These are phyloP conservation scores for Coniophora puteana DNA, from an alignment of 1,284 basidiomycete genomes.

Conservation along the genomic window DNA sequence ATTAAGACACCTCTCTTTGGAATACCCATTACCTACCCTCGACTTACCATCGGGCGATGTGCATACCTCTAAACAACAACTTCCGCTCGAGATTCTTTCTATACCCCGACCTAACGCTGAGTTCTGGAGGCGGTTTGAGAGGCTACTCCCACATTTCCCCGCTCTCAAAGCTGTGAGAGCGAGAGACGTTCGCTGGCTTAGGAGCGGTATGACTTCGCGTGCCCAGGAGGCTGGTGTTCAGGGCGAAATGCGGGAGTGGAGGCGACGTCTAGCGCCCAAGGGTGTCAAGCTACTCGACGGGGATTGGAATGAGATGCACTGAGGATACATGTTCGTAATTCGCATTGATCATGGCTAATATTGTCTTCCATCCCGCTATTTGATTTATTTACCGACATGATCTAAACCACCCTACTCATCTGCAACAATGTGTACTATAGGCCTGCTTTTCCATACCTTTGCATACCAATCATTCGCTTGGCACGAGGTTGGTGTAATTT, in stretches of 20 bases:
- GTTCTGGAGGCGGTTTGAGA: conserved; percentile 52
- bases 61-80: conserved; percentile 29
- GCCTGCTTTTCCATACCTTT: conserved; percentile 1
- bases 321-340: conserved; percentile 6
- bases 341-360: conserved; percentile 5
- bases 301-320: conserved; percentile 55
- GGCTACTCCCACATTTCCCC: conserved; percentile 53
- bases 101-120: conserved; percentile 63
- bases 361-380: not conserved
- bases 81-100: conserved; percentile 62
- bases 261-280: conserved; percentile 49
- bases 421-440: conserved; percentile 6
- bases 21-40: conserved; percentile 56
- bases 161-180: conserved; percentile 52
- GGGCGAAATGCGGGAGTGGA: conserved; percentile 74
- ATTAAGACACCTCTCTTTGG: conserved; percentile 63
- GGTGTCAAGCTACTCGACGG: conserved; percentile 61
- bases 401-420: not conserved
- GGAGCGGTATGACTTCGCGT: conserved; percentile 55
- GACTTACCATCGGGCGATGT: conserved; percentile 26
- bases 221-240: conserved; percentile 72
- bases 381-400: not conserved
- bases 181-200: conserved; percentile 68
- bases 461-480: conserved; percentile 1
- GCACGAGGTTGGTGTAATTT: not conserved